Conservation (phyloP, 306 rosid species). For the Oemleria cerasiformis region DNA sequence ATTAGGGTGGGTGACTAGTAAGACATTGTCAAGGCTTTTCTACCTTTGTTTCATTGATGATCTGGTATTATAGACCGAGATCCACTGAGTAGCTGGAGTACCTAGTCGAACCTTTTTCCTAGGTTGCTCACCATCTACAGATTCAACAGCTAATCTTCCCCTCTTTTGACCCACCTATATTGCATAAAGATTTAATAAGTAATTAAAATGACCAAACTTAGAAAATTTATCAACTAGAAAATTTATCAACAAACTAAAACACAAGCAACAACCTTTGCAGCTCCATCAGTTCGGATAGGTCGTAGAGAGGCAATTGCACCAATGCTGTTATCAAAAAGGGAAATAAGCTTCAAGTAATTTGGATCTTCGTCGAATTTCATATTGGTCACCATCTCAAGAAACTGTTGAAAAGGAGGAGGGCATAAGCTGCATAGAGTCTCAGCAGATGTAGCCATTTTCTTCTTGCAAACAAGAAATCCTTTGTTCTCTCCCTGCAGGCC, state of each 20-base stretch:
- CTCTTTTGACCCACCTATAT: slow-evolving; percentile 37
- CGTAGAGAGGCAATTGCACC: slow-evolving; percentile 28
- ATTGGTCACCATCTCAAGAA: slow-evolving; percentile 39
- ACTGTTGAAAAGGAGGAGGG: slow-evolving; percentile 35
- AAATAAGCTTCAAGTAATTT: slow-evolving; percentile 32
- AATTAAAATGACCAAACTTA: not conserved
- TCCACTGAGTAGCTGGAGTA: slow-evolving; percentile 36
- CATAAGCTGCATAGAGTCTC: slow-evolving; percentile 33
- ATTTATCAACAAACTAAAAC: not conserved
- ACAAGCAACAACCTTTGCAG: slow-evolving; percentile 25
- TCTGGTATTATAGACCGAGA: slow-evolving; percentile 37
- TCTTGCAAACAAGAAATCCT: slow-evolving; percentile 43
- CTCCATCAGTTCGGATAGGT: slow-evolving; percentile 40
- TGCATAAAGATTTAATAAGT: not conserved
- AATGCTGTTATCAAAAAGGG: slow-evolving; percentile 31
- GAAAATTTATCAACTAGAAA: not conserved
- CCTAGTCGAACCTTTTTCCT: slow-evolving; percentile 35
- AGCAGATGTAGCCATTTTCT: slow-evolving; percentile 40
- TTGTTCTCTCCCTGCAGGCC: slow-evolving; percentile 37
- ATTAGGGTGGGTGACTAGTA: not conserved
- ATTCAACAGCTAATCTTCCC: slow-evolving; percentile 29
- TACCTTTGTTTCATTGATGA: slow-evolving; percentile 37
- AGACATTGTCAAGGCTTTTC: slow-evolving; percentile 2
- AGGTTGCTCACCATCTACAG: slow-evolving; percentile 25
- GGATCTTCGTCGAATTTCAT: slow-evolving; percentile 43